phyloP scores from a whole-genome alignment of 2,329 filamentous ascomycete species.

The Diaporthe sp. region DNA sequence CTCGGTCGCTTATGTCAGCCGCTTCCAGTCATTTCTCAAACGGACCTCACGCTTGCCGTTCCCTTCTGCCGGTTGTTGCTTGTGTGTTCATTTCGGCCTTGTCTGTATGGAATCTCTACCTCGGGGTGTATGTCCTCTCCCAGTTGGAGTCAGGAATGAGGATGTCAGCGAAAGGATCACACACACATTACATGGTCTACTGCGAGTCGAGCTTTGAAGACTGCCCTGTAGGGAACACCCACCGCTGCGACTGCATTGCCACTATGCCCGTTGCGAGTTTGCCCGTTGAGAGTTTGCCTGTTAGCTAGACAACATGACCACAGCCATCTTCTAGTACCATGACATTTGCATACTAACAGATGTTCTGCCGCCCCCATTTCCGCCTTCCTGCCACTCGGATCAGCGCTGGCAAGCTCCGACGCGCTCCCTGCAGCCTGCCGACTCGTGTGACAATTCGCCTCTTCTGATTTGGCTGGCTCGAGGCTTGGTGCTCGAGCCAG shows the following conservation, averaged over 20 bases:
- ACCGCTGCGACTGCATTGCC: neutral
- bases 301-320: neutral
- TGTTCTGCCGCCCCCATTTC: neutral
- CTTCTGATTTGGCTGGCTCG: constrained; percentile 35
- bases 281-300: neutral
- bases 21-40: neutral
- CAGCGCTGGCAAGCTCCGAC: constrained; percentile 11
- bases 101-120: neutral
- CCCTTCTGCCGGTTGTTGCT: neutral
- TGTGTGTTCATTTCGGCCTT: neutral
- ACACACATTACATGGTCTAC: neutral
- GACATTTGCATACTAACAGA: neutral
- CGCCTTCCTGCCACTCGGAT: neutral
- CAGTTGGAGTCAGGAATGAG: neutral
- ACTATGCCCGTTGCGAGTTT: neutral
- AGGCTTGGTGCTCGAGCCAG: too few species aligned
- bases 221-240: neutral
- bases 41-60: neutral
- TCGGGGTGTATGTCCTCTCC: neutral
- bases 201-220: neutral
- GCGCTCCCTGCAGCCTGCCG: constrained; percentile 11
- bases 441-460: constrained; percentile 37
- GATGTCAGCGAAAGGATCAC: neutral
- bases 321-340: too few species aligned
- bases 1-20: constrained; percentile 23